Conservation (phyloP, 139 green algal genomes). For the Chlorella sorokiniana region DNA sequence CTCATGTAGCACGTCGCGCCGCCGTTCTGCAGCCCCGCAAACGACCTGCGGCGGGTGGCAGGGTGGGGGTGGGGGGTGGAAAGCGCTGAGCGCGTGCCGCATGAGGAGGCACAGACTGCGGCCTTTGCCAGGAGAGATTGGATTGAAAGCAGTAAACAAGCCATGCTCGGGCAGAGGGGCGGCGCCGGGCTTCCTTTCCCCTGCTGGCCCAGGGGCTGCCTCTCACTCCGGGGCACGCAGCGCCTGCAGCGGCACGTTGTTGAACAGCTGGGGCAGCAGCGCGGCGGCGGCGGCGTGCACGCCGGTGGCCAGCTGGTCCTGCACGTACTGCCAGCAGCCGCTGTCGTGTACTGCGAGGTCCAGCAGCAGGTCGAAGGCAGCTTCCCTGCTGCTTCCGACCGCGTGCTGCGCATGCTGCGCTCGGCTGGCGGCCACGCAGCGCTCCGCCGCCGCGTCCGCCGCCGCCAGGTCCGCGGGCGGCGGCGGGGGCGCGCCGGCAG, state of each 20-base stretch:
- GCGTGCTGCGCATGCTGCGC: not conserved
- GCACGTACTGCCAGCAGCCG: conserved; percentile 3
- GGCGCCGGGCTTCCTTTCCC: too few relatives aligned
- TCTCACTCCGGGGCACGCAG: conserved; percentile 2
- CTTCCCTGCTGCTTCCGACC: conserved; percentile 12
- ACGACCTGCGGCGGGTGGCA: not conserved
- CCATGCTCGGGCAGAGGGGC: too few relatives aligned
- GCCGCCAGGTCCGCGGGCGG: not conserved
- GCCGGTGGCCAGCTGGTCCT: not conserved
- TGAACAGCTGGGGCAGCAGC: not conserved
- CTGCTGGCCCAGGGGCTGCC: not conserved
- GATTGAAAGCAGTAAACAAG: too few relatives aligned
- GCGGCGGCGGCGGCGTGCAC: not conserved
- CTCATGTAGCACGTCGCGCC: conserved; percentile 98
- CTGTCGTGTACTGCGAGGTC: conserved; percentile 37
- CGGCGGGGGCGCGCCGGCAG: not conserved
- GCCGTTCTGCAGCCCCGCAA: conserved; percentile 62
- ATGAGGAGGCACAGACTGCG: too few relatives aligned
- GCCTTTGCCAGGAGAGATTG: too few relatives aligned
- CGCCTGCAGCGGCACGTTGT: not conserved
- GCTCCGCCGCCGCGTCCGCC: not conserved
- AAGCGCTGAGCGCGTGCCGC: too few relatives aligned
- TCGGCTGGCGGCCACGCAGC: not conserved
- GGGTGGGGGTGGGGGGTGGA: not conserved
- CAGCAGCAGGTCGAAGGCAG: conserved; percentile 35